phyloP scores from a whole-genome alignment of 495 filamentous ascomycete species.

The Penicillium angulare region DNA sequence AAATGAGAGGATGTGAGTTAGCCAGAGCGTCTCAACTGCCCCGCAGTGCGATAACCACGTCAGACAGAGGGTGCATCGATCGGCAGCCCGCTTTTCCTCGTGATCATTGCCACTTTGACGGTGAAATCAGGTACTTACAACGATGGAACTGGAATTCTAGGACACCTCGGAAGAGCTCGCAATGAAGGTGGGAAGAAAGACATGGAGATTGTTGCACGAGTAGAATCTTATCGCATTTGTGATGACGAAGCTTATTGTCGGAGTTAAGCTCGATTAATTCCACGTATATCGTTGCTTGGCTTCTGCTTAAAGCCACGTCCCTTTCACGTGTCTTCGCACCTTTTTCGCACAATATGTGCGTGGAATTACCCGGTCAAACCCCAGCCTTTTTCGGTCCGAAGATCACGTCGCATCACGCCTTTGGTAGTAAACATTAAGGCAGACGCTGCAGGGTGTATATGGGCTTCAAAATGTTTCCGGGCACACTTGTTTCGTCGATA shows the following conservation, averaged over 20 bases:
- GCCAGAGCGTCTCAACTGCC: background rate
- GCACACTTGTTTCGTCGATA: too few relatives aligned
- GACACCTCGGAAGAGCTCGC: background rate
- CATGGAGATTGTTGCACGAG: background rate
- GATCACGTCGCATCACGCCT: too few relatives aligned
- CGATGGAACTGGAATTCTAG: background rate
- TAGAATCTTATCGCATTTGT: background rate
- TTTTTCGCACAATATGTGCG: background rate
- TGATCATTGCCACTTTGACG: constrained; percentile 6
- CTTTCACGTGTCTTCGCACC: background rate
- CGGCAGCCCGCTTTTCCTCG: background rate
- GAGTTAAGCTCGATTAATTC: background rate
- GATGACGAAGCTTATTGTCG: background rate
- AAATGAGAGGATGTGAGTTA: constrained; percentile 1
- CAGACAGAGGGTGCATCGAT: background rate
- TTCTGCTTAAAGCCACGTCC: background rate
- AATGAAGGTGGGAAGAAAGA: background rate
- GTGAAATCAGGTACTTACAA: constrained; percentile 7
- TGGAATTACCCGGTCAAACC: background rate
- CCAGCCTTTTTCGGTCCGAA: background rate
- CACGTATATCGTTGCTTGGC: background rate
- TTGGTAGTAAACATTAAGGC: too few relatives aligned
- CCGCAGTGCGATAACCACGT: background rate
- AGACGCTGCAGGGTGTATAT: too few relatives aligned
- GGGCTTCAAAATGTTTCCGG: too few relatives aligned